Evolutionary conservation across 352 stramenopile genomes (phyloP), one percentile per base, ranked within the genome.

Genomic region (Phytopythium helicoides): DNA sequence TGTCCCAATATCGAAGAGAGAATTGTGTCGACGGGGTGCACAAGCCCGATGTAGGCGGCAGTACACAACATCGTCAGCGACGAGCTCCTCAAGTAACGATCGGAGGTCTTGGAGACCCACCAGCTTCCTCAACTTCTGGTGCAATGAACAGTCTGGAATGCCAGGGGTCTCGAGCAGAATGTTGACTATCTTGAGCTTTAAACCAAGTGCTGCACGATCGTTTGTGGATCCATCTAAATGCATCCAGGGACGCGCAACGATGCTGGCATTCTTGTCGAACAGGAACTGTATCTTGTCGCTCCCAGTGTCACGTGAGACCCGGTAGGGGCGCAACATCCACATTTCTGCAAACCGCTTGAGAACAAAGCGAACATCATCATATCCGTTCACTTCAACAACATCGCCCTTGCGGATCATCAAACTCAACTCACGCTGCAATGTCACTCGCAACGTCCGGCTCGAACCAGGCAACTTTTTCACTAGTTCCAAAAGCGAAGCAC

Each of bases 111-210:
- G 85, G 0, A 94, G 56, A 26, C 76, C 82, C 31, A 94, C 15
- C 25, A 89, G 58, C 16, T 82, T 84, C 14, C 77, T 75, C 76
- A 91, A 87, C 44, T 90, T 90, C 23, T 62, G 64, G 51, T 89
- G 74, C 39, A 94, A 57, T 22, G 37, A 48, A 12, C 36, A 48
- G 51, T 94, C 81, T 40, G 64, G 59, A 50, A 94, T 87, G 1
- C 85, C 85, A 22, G 85, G 85, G 0, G 50, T 75, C 38, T 71
- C 87, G 69, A 90, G 84, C 16, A 92, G 64, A 28, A 92, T 88
- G 54, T 91, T 94, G 16, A 89, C 76, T 11, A 92, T 64, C 58
- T 89, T 84, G 22, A 78, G 73, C 58, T 94, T 94, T 21, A 94
- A 53, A 42, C 69, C 60, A 18, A 92, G 50, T 23, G 71, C 54